Percentiles rank a stretch among this genome's conserved stretches.
Conservation (phyloP, 306 rosid species). For the Medicago ruthenica region DNA sequence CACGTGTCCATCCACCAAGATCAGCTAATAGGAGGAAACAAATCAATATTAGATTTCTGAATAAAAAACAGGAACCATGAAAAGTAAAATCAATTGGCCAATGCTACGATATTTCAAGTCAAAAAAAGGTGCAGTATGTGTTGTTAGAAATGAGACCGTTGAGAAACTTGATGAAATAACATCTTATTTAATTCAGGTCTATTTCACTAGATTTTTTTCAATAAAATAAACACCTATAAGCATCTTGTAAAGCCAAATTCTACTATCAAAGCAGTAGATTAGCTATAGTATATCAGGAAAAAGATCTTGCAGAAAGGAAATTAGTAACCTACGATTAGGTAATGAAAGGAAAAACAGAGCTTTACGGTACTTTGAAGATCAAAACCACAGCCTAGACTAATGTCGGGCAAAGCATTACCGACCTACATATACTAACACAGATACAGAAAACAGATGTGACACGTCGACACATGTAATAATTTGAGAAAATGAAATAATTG, state of each 20-base stretch:
- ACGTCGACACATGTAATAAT: not conserved
- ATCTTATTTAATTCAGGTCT: not conserved
- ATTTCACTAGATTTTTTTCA: no score
- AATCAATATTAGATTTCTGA: slow-evolving; percentile 25
- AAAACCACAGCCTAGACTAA: not conserved
- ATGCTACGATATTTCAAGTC: not conserved
- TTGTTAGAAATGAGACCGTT: not conserved
- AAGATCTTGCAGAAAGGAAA: no score
- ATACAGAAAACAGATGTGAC: not conserved
- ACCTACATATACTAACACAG: not conserved
- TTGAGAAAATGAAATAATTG: not conserved
- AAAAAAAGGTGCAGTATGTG: not conserved
- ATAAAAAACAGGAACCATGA: not conserved
- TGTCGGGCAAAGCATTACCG: not conserved
- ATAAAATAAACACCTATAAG: no score
- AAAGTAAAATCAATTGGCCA: not conserved
- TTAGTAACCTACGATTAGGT: no score
- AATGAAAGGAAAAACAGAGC: no score
- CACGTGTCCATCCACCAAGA: slow-evolving; percentile 95
- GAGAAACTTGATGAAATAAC: not conserved
- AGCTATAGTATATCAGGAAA: no score
- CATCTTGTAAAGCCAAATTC: no score
- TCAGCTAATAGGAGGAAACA: slow-evolving; percentile 60
- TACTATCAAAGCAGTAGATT: no score
- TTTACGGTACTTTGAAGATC: not conserved